A percentile compares a stretch with the other conserved stretches of the same genome.
Evolutionary conservation across 2,329 filamentous ascomycete species (phyloP).

Genomic region (Cladosporium sp.): DNA sequence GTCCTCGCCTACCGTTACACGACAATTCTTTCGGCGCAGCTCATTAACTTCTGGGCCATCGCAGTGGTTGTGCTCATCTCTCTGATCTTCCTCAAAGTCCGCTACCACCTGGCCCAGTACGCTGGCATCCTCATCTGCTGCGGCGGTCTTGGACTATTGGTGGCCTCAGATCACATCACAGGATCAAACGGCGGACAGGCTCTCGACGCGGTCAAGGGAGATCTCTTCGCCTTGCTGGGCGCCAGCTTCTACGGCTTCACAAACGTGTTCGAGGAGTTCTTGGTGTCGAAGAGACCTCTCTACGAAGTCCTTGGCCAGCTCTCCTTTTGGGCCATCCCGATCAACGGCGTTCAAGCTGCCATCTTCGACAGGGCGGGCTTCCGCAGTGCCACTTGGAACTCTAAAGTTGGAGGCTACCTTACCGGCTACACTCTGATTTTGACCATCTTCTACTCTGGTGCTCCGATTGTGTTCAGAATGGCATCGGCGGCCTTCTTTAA

Average conservation of each 20-base stretch:
- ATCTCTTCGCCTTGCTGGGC: slow-evolving; percentile 86
- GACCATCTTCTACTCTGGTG: slow-evolving; percentile 81
- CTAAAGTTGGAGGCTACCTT: slow-evolving; percentile 73
- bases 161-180: slow-evolving; percentile 84
- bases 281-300: slow-evolving; percentile 80
- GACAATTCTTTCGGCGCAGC: slow-evolving; percentile 86
- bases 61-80: slow-evolving; percentile 86
- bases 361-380: slow-evolving; percentile 88
- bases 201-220: slow-evolving; percentile 76
- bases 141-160: slow-evolving; percentile 83
- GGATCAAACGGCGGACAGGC: slow-evolving; percentile 69
- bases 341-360: slow-evolving; percentile 86
- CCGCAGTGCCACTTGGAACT: slow-evolving; percentile 48
- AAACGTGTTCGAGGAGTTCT: slow-evolving; percentile 93
- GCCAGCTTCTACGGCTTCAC: slow-evolving; percentile 88
- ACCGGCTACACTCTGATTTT: slow-evolving; percentile 87
- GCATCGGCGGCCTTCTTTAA: slow-evolving; percentile 94
- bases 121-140: slow-evolving; percentile 86
- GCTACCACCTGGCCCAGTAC: slow-evolving; percentile 86
- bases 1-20: slow-evolving; percentile 92
- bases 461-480: slow-evolving; percentile 85
- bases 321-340: slow-evolving; percentile 81
- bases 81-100: slow-evolving; percentile 78
- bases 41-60: slow-evolving; percentile 99
- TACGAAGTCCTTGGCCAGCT: slow-evolving; percentile 94